phyloP scores from a whole-genome alignment of 73 alveolate species.

The Blepharisma japonicum region DNA sequence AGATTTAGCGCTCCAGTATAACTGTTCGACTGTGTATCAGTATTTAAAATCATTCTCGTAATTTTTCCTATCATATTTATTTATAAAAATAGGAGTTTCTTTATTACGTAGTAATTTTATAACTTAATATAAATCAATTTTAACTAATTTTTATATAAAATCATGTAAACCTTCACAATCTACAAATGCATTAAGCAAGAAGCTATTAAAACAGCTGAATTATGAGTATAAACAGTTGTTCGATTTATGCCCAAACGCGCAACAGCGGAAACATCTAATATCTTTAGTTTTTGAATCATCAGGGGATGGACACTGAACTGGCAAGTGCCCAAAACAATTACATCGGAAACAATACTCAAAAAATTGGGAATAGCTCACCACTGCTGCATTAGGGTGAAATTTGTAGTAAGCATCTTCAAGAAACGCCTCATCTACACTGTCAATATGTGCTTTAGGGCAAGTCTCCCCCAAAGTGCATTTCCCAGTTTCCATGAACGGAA shows the following conservation, averaged over 20 bases:
- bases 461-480: background rate
- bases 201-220: too few relatives aligned
- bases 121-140: too few relatives aligned
- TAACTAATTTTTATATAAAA: too few relatives aligned
- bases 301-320: background rate
- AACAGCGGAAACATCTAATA: constrained; percentile 11
- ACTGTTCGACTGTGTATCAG: background rate
- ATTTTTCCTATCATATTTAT: too few relatives aligned
- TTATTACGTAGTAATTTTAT: too few relatives aligned
- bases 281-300: background rate
- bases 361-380: background rate
- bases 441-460: background rate
- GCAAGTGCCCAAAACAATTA: constrained; percentile 5
- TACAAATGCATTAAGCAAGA: too few relatives aligned
- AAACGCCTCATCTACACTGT: background rate
- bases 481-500: constrained; percentile 14
- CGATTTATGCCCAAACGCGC: constrained; percentile 18
- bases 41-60: background rate
- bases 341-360: background rate
- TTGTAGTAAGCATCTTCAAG: background rate
- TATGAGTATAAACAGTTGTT: background rate
- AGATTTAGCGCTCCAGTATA: constrained; percentile 3
- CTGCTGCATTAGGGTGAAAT: constrained; percentile 6
- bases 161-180: too few relatives aligned
- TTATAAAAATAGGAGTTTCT: too few relatives aligned